These are phyloP conservation scores for Cyathus pygmaeus DNA, from an alignment of 1,284 basidiomycete genomes.

Conservation along the genomic window DNA sequence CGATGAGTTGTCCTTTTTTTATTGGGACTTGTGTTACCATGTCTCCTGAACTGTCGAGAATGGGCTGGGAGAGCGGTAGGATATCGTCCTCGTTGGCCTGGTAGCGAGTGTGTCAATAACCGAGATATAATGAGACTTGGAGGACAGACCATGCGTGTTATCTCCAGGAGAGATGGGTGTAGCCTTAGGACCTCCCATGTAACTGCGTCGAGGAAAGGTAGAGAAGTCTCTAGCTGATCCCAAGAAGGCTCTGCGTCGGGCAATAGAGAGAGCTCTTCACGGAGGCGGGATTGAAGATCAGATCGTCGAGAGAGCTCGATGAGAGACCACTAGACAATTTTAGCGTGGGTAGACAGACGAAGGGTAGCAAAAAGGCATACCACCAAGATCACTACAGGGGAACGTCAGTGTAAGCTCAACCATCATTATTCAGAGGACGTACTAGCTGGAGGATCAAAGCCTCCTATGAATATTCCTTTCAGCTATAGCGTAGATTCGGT, in stretches of 20 bases:
- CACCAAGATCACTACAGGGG: neutral
- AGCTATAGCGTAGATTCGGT: slow-evolving; percentile 7
- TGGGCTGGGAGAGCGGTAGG: slow-evolving; percentile 50
- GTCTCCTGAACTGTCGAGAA: slow-evolving; percentile 41
- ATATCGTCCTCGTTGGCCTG: slow-evolving; percentile 53
- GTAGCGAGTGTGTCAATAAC: no score
- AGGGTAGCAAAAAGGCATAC: neutral
- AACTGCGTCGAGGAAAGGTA: slow-evolving; percentile 60
- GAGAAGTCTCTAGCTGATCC: slow-evolving; percentile 45
- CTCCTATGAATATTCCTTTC: slow-evolving; percentile 20
- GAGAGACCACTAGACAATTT: slow-evolving; percentile 34
- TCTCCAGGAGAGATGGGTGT: slow-evolving; percentile 39
- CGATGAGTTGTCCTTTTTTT: slow-evolving; percentile 46
- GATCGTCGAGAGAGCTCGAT: slow-evolving; percentile 54
- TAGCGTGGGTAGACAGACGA: neutral
- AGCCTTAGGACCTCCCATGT: slow-evolving; percentile 48
- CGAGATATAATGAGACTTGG: neutral
- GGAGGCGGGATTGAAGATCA: slow-evolving; percentile 52
- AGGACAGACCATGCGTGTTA: slow-evolving; percentile 34
- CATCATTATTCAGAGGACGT: slow-evolving; percentile 1
- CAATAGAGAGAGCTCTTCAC: slow-evolving; percentile 49
- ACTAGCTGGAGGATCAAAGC: slow-evolving; percentile 26
- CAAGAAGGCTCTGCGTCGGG: slow-evolving; percentile 29
- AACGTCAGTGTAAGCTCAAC: neutral
- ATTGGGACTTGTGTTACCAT: slow-evolving; percentile 45